Evolutionary conservation across 495 filamentous ascomycete genomes (phyloP).

Genomic region (Delitschia confertaspora): DNA sequence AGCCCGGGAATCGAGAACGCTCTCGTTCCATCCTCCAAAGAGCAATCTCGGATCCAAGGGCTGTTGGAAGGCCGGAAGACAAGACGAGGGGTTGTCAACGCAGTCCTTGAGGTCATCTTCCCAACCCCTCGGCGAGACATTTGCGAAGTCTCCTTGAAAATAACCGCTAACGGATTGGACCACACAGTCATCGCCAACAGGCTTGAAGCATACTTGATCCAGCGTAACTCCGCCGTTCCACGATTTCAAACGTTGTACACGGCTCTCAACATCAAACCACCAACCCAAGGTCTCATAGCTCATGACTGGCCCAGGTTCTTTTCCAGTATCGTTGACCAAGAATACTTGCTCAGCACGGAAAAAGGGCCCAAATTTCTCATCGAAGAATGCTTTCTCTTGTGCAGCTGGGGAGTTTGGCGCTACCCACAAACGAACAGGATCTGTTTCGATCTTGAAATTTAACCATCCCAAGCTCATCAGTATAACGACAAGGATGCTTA

Average conservation of each 20-base stretch:
- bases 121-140: slow-evolving; percentile 60
- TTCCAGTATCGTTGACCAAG: slow-evolving; percentile 73
- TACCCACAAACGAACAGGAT: slow-evolving; percentile 91
- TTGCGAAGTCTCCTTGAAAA: slow-evolving; percentile 58
- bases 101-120: slow-evolving; percentile 58
- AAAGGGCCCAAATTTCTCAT: slow-evolving; percentile 91
- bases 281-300: slow-evolving; percentile 79
- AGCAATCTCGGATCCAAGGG: slow-evolving; percentile 78
- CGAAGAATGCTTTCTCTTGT: slow-evolving; percentile 88
- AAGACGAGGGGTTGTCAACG: slow-evolving; percentile 63
- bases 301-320: slow-evolving; percentile 63
- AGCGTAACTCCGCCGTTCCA: slow-evolving; percentile 52
- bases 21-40: slow-evolving; percentile 66
- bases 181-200: slow-evolving; percentile 80
- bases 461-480: slow-evolving; percentile 80
- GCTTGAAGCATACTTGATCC: slow-evolving; percentile 87
- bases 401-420: slow-evolving; percentile 85
- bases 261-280: slow-evolving; percentile 88
- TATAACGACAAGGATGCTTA: slow-evolving; percentile 59
- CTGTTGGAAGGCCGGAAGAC: slow-evolving; percentile 78
- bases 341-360: slow-evolving; percentile 91
- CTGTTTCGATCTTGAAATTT: slow-evolving; percentile 73
- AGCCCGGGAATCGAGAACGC: slow-evolving; percentile 64
- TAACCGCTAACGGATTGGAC: slow-evolving; percentile 85
- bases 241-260: slow-evolving; percentile 61